These are phyloP conservation scores for Ganoderma resinaceum DNA, from an alignment of 1,284 basidiomycete species.

Conservation along the genomic window DNA sequence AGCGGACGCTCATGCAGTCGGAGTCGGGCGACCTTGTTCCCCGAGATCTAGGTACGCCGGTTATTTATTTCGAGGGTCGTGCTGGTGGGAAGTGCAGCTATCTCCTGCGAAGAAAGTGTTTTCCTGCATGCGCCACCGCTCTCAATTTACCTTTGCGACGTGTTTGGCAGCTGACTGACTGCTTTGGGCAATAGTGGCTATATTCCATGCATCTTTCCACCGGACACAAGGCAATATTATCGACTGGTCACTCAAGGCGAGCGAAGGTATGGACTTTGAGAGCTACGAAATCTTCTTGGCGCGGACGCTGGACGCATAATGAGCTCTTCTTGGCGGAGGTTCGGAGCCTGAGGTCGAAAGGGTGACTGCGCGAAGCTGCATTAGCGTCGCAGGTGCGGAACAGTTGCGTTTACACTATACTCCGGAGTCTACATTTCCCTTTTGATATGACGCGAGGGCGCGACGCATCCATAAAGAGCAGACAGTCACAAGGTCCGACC, in stretches of 20 bases:
- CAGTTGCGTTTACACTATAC: not conserved
- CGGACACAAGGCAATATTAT: slow-evolving; percentile 79
- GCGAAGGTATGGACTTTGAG: slow-evolving; percentile 55
- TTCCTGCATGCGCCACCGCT: not conserved
- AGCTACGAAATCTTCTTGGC: not conserved
- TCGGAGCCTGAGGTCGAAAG: not conserved
- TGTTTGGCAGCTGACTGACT: not conserved
- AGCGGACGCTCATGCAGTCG: slow-evolving; percentile 23
- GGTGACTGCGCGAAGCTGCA: not conserved
- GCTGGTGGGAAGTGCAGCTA: not conserved
- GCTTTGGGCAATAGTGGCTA: slow-evolving; percentile 60
- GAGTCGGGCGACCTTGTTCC: slow-evolving; percentile 42
- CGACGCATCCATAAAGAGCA: not conserved
- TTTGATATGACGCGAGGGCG: not conserved
- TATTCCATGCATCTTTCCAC: slow-evolving; percentile 85
- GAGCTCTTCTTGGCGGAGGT: not conserved
- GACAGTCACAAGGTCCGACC: not conserved
- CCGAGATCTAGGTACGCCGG: slow-evolving; percentile 55
- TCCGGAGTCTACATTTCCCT: not conserved
- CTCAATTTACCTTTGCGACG: not conserved
- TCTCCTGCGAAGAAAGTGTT: not conserved
- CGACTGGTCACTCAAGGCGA: slow-evolving; percentile 76
- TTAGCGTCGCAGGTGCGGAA: not conserved
- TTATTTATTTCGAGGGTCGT: not conserved
- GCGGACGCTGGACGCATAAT: not conserved